phyloP scores from a whole-genome alignment of 768 basidiomycete genomes.

The Mycena olivaceomarginata region DNA sequence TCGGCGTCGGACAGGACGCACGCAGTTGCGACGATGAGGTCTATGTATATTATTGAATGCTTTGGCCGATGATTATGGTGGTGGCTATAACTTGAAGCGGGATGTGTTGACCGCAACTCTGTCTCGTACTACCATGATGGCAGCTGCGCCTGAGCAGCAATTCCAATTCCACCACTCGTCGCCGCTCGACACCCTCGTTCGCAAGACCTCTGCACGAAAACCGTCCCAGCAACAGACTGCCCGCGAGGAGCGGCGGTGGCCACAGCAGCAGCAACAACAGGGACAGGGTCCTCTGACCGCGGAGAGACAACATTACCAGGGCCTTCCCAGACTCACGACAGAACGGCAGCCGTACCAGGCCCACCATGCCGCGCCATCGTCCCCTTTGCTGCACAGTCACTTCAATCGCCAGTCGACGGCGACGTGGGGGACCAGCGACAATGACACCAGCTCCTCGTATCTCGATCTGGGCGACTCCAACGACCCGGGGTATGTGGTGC shows the following conservation, averaged over 20 bases:
- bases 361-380: slow-evolving; percentile 48
- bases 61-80: neutral
- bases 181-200: slow-evolving; percentile 69
- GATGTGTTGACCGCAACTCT: neutral
- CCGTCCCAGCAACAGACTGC: slow-evolving; percentile 24
- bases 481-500: slow-evolving; percentile 46
- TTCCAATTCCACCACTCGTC: slow-evolving; percentile 59
- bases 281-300: neutral
- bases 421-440: slow-evolving; percentile 57
- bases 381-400: slow-evolving; percentile 69
- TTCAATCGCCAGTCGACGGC: slow-evolving; percentile 65
- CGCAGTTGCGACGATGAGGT: no score
- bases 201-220: slow-evolving; percentile 62
- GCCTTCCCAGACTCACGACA: slow-evolving; percentile 46
- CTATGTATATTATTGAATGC: no score
- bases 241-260: slow-evolving; percentile 48
- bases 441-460: slow-evolving; percentile 53
- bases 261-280: slow-evolving; percentile 47
- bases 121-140: slow-evolving; percentile 41
- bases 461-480: slow-evolving; percentile 47
- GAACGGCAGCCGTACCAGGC: slow-evolving; percentile 38
- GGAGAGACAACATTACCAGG: neutral
- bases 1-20: no score
- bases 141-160: slow-evolving; percentile 41
- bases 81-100: neutral